These are phyloP conservation scores for Isabelozyma gotoi DNA, from an alignment of 805 yeast genomes.

Conservation along the genomic window DNA sequence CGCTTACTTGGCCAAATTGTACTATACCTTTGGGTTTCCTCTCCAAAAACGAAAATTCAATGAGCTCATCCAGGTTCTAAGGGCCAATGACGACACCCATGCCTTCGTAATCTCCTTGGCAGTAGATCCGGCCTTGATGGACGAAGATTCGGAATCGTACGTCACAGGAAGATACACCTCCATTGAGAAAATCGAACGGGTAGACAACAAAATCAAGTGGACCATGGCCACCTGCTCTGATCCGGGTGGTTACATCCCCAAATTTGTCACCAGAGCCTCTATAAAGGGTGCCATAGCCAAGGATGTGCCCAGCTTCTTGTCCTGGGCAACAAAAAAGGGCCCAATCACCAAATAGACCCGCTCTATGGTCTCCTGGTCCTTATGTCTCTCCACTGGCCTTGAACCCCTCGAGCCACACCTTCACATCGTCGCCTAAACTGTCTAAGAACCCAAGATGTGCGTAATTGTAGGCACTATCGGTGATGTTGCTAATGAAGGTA, in stretches of 20 bases:
- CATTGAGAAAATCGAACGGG: slow-evolving; percentile 34
- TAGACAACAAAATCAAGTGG: slow-evolving; percentile 28
- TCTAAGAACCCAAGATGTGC: slow-evolving; percentile 38
- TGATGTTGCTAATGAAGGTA: slow-evolving; percentile 2
- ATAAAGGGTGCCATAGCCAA: slow-evolving; percentile 35
- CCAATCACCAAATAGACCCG: background rate
- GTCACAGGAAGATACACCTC: slow-evolving; percentile 37
- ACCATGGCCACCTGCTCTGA: slow-evolving; percentile 38
- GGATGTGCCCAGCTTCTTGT: slow-evolving; percentile 40
- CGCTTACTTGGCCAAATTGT: slow-evolving; percentile 30
- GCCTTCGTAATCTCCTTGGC: slow-evolving; percentile 33
- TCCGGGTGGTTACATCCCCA: slow-evolving; percentile 40
- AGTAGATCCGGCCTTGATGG: slow-evolving; percentile 25
- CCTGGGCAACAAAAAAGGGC: slow-evolving; percentile 19
- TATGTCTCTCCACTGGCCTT: slow-evolving; percentile 16
- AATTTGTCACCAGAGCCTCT: slow-evolving; percentile 29
- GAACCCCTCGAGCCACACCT: slow-evolving; percentile 37
- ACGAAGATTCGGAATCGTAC: slow-evolving; percentile 11
- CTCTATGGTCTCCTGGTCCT: background rate
- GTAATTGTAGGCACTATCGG: slow-evolving; percentile 27
- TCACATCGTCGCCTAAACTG: slow-evolving; percentile 42
- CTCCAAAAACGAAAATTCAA: slow-evolving; percentile 34
- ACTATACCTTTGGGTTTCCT: slow-evolving; percentile 37
- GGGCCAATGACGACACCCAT: slow-evolving; percentile 10
- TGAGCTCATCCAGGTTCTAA: slow-evolving; percentile 32